phyloP scores from a whole-genome alignment of 1,139 yeast genomes.

The Kodamaea fungicola region DNA sequence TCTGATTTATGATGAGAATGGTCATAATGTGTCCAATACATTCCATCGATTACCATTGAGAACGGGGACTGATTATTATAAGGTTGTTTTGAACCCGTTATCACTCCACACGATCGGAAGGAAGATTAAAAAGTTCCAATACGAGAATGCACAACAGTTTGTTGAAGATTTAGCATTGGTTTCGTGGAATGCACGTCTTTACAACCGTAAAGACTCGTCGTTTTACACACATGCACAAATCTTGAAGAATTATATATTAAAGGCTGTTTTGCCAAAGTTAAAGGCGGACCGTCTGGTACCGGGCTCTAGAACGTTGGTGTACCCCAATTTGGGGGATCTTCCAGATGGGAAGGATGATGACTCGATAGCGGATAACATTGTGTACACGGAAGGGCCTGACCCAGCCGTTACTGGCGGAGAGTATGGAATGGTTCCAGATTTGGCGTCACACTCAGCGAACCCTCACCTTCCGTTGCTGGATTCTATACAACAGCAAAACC shows the following conservation, averaged over 20 bases:
- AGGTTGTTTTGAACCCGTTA: conserved; percentile 39
- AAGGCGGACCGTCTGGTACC: conserved; percentile 37
- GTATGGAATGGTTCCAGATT: conserved; percentile 2
- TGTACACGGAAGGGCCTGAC: conserved; percentile 6
- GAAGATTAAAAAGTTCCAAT: conserved; percentile 47
- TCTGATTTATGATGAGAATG: conserved; percentile 38
- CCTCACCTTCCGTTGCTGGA: conserved; percentile 4
- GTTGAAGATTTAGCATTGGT: conserved; percentile 77
- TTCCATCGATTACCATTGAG: conserved; percentile 54
- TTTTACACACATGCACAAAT: conserved; percentile 71
- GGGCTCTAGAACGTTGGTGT: conserved; percentile 43
- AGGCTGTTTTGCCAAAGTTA: conserved; percentile 54
- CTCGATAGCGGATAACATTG: conserved; percentile 9
- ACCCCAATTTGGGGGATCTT: conserved; percentile 74
- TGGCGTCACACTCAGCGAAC: conserved; percentile 3
- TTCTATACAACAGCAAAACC: conserved; percentile 2
- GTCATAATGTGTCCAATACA: conserved; percentile 41
- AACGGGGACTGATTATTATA: conserved; percentile 46
- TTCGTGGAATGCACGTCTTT: conserved; percentile 84
- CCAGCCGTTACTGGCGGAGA: conserved; percentile 1
- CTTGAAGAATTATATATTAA: conserved; percentile 59
- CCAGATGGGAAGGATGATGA: conserved; percentile 48
- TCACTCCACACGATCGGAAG: conserved; percentile 43
- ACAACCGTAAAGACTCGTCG: conserved; percentile 66
- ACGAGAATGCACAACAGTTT: conserved; percentile 63